Evolutionary conservation across 2,329 filamentous ascomycete species (phyloP), one percentile per base, ranked within the genome.

Genomic region (Trichoderma sp.): DNA sequence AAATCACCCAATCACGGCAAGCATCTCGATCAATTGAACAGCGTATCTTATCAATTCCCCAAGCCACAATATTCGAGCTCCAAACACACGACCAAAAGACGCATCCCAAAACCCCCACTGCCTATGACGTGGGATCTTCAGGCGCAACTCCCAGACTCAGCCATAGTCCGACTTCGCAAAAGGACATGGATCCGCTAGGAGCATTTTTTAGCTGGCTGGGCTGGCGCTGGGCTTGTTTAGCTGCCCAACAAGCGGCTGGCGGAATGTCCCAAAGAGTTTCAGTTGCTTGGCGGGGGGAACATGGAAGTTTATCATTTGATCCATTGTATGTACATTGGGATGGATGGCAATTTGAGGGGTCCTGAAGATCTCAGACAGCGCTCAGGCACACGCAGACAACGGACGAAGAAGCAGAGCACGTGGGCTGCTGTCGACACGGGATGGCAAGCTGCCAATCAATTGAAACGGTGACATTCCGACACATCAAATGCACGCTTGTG

Each of bases 81-180:
- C 55, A 8, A 43, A 68, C 34, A 59, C 53, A 26, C 36, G 36
- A 30, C 20, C 20, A 50, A 68, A 68, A 36, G 11, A 32, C 39
- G 47, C n/a, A 36, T 13, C n/a, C 20, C 9, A 12, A 34, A 55
- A 13, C 55, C 57, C 57, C 57, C 67, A 61, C 55, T 58, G 47
- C 63, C 57, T 43, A 71, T 71, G 69, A 67, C 53, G 63, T 67
- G 30, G 69, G 69, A 67, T 71, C 69, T 61, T 59, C 69, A 67
- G 36, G 53, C 69, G 26, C 36, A 59, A 26, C 36, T 9, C 26
- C 65, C 55, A 55, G 55, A 61, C 67, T 36, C 3, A 36, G 57
- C 32, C 28, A 53, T 47, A 50, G 67, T 36, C 67, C 39, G 57
- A 34, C 57, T n/a, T 28, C 39, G 67, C 57, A 50, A 34, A 69